Evolutionary conservation across 2,329 filamentous ascomycete genomes (phyloP).

Genomic region (Colletotrichum horii): DNA sequence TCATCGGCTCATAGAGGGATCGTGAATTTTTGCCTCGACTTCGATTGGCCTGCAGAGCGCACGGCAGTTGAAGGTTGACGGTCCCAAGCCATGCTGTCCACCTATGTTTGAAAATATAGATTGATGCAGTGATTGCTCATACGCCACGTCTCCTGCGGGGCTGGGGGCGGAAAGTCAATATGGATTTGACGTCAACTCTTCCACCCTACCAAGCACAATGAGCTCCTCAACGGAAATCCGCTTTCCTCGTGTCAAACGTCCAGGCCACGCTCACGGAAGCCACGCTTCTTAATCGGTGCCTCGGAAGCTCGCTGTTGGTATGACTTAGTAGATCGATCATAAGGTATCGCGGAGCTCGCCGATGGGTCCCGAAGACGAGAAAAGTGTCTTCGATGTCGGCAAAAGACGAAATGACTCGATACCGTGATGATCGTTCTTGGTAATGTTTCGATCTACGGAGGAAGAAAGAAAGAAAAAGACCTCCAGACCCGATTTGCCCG

Average conservation of each 20-base stretch:
- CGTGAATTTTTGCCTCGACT: background rate
- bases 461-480: background rate
- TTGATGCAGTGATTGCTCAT: background rate
- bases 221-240: background rate
- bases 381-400: background rate
- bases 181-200: background rate
- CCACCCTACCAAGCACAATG: background rate
- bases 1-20: background rate
- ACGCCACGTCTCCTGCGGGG: background rate
- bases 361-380: background rate
- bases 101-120: background rate
- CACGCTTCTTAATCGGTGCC: background rate
- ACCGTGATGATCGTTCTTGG: background rate
- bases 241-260: background rate
- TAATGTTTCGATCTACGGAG: background rate
- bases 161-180: background rate
- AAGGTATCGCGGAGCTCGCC: background rate
- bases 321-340: background rate
- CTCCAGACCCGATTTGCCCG: background rate
- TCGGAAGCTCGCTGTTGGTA: background rate
- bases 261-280: background rate
- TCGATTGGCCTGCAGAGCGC: background rate
- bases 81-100: background rate
- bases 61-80: background rate
- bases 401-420: background rate